Evolutionary conservation across 331 rosid genomes (phyloP).

Genomic region (Rhamnella rubrinervis): DNA sequence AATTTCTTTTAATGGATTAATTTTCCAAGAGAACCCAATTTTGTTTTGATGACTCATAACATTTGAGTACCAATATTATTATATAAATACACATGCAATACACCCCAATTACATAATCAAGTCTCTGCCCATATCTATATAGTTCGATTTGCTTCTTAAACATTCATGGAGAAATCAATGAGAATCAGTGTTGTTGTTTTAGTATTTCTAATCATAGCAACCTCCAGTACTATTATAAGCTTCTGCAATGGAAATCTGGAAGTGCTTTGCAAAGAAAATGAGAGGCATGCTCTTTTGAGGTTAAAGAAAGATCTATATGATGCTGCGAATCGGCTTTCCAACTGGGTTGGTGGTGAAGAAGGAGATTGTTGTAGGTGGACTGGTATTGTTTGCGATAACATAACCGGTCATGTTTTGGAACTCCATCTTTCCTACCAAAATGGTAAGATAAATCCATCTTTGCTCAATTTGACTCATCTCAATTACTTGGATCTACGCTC

Average conservation of each 20-base stretch:
- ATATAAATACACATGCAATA: too few relatives aligned
- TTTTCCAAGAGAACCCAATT: too few relatives aligned
- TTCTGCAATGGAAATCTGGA: background rate
- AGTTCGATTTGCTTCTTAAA: too few relatives aligned
- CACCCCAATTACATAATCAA: too few relatives aligned
- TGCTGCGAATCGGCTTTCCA: slow-evolving; percentile 16
- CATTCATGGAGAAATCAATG: too few relatives aligned
- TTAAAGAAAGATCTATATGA: slow-evolving; percentile 23
- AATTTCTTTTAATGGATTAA: too few relatives aligned
- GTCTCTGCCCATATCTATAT: too few relatives aligned
- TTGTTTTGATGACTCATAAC: too few relatives aligned
- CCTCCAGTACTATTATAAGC: too few relatives aligned
- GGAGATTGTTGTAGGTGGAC: slow-evolving; percentile 28
- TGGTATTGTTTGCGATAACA: slow-evolving; percentile 21
- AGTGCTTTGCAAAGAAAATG: slow-evolving; percentile 21
- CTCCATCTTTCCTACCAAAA: background rate
- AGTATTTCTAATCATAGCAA: too few relatives aligned
- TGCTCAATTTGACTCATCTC: slow-evolving; percentile 23
- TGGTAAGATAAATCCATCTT: slow-evolving; percentile 17
- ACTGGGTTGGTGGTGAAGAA: slow-evolving; percentile 17
- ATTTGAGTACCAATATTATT: too few relatives aligned
- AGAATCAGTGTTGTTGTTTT: too few relatives aligned
- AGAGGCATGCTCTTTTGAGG: slow-evolving; percentile 24
- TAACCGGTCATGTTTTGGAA: background rate
- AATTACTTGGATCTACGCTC: slow-evolving; percentile 19